Evolutionary conservation across 78 protist genomes (phyloP).

Genomic region (Anaeramoeba flamelloides): DNA sequence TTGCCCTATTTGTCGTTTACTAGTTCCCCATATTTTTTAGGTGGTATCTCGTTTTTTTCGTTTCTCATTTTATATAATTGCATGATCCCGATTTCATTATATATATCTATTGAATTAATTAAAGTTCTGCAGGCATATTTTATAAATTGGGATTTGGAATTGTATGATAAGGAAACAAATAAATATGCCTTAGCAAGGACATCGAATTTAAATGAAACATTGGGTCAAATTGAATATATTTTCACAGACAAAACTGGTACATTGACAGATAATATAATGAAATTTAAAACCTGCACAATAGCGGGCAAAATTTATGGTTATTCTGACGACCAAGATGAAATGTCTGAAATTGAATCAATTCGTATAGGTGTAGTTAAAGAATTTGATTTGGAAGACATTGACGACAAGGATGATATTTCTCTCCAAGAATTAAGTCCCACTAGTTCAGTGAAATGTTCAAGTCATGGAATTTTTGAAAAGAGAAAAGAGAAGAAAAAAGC

Average conservation of each 20-base stretch:
- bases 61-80: background rate
- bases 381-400: too few species aligned
- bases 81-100: conserved; percentile 18
- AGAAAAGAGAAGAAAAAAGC: too few species aligned
- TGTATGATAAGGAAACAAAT: background rate
- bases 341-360: too few species aligned
- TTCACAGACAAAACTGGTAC: background rate
- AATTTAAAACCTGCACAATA: background rate
- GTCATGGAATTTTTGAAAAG: too few species aligned
- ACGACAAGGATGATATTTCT: too few species aligned
- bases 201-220: conserved; percentile 59
- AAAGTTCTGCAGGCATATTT: conserved; percentile 9
- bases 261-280: background rate
- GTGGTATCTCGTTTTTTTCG: background rate
- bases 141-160: background rate
- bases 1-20: background rate
- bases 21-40: background rate
- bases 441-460: too few species aligned
- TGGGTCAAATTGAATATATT: conserved; percentile 31
- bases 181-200: conserved; percentile 36
- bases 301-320: background rate
- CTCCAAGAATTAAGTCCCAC: too few species aligned
- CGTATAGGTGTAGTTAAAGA: too few species aligned
- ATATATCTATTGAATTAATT: conserved; percentile 7
- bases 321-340: background rate